Base-by-base conservation (phyloP, 2,329 filamentous ascomycete genomes). In the Neurospora sp. region DNA sequence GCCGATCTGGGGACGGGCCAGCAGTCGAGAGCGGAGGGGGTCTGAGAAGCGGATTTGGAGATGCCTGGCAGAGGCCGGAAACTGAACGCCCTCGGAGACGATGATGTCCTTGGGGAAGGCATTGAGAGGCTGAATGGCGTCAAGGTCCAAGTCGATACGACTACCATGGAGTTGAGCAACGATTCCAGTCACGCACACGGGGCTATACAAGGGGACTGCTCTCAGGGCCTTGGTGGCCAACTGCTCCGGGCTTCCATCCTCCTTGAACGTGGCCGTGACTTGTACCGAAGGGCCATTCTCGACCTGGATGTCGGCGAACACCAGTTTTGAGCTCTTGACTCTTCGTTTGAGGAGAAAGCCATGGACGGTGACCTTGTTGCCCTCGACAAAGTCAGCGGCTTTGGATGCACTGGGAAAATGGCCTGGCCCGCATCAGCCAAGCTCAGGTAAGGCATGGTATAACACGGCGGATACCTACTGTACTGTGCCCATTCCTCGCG, bases 1-100 rank as follows among this genome's bases (percentile, higher is more conserved):
- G 0, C 74, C 83, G 4, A 90, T 84, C 73, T 84, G 82, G 33
- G 88, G 85, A n/a, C 96, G 88, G 73, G 95, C 90, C 0, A 83
- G 78, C 2, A 99, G 84, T 4, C 93, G 88, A 1, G 90, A 81
- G 28, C 88, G 87, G 4, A 97, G 82, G 23, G 86, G 81, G 8
- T 81, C 78, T 69, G 93, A 89, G 69, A 92, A 95, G 38, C 94
- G 89, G 65, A 99, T 85, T 75, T 98, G 93, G 19, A 97, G 81
- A 79, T 98, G 92, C 28, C 96, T 89, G 70, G 91, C 86, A 67
- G 91, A 87, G 0, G 89, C 87, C 0, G 91, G 86, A 76, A 96
- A 97, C 0, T 89, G 85, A 1, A 91, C 91, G 66, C 91, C 89
- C 17, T 88, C 82, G 1, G 90, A 91, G 72, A 96, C 88, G 71